Conservation (phyloP, 257 asterid genomes). For the Gentiana dahurica region DNA sequence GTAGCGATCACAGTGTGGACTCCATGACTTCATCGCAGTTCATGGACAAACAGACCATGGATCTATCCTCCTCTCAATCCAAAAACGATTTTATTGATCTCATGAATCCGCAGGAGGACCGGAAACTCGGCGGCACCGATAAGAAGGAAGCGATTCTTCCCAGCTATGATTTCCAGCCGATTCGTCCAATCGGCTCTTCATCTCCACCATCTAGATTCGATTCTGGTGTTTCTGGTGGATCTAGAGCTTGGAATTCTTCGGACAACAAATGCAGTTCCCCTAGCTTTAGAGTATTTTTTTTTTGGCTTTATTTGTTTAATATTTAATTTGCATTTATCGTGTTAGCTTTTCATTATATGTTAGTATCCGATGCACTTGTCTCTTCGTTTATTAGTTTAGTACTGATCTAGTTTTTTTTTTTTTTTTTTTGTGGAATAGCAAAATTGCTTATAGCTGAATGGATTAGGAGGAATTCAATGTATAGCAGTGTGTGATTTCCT, state of each 20-base stretch:
- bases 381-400: too few species aligned
- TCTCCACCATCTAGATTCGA: conserved; percentile 36
- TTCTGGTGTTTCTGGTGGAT: conserved; percentile 32
- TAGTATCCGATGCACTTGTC: too few species aligned
- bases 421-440: too few species aligned
- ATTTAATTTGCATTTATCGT: too few species aligned
- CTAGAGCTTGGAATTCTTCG: conserved; percentile 56
- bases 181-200: conserved; percentile 48
- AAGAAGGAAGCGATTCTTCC: conserved; percentile 62
- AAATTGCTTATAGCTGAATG: too few species aligned
- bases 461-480: too few species aligned
- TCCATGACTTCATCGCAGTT: conserved; percentile 75
- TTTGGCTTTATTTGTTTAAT: neutral
- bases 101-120: conserved; percentile 42
- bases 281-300: conserved; percentile 36
- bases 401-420: too few species aligned
- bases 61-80: conserved; percentile 57
- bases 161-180: conserved; percentile 75
- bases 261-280: conserved; percentile 39
- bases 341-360: too few species aligned
- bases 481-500: too few species aligned
- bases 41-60: conserved; percentile 99
- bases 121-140: conserved; percentile 2
- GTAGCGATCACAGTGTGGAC: neutral
- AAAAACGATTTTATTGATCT: conserved; percentile 62